A percentile compares a stretch with the other conserved stretches of the same genome.
These are phyloP conservation scores for Penicillium sp. DNA, from an alignment of 2,329 filamentous ascomycete genomes.

Conservation along the genomic window DNA sequence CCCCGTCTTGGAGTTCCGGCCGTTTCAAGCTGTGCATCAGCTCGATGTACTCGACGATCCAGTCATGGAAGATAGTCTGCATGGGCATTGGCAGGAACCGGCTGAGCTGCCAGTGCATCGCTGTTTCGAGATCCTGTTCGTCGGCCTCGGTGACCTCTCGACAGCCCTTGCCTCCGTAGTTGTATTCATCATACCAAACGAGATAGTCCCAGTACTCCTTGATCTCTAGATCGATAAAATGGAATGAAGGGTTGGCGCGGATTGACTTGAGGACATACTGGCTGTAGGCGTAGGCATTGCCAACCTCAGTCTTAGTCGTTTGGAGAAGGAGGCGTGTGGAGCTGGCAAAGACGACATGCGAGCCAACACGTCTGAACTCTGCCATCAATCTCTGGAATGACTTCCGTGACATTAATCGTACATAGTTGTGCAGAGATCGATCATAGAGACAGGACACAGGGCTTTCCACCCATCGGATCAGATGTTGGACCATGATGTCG, in stretches of 20 bases:
- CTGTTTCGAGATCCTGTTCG: conserved; percentile 76
- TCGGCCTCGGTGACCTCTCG: conserved; percentile 73
- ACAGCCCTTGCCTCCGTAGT: conserved; percentile 94
- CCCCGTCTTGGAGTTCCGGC: conserved; percentile 52
- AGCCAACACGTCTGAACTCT: conserved; percentile 92
- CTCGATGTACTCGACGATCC: conserved; percentile 92
- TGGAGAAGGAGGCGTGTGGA: conserved; percentile 86
- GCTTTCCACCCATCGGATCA: conserved; percentile 95
- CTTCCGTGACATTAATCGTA: conserved; percentile 98
- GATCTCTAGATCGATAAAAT: conserved; percentile 95
- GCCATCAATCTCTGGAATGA: conserved; percentile 96
- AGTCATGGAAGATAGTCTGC: conserved; percentile 82
- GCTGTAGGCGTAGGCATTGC: conserved; percentile 93
- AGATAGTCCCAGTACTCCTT: conserved; percentile 99
- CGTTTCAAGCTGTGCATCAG: conserved; percentile 87
- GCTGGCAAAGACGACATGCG: conserved; percentile 92
- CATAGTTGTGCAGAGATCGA: conserved; percentile 89
- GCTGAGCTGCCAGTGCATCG: conserved; percentile 98
- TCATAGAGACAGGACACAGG: conserved; percentile 95
- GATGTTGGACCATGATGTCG: conserved; percentile 93
- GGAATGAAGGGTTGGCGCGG: conserved; percentile 89
- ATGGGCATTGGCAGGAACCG: conserved; percentile 80
- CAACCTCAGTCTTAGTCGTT: conserved; percentile 93
- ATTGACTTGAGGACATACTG: conserved; percentile 98
- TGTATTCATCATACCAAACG: conserved; percentile 98